phyloP scores from a whole-genome alignment of 83 land plant species.

The Diphasiastrum complanatum region DNA sequence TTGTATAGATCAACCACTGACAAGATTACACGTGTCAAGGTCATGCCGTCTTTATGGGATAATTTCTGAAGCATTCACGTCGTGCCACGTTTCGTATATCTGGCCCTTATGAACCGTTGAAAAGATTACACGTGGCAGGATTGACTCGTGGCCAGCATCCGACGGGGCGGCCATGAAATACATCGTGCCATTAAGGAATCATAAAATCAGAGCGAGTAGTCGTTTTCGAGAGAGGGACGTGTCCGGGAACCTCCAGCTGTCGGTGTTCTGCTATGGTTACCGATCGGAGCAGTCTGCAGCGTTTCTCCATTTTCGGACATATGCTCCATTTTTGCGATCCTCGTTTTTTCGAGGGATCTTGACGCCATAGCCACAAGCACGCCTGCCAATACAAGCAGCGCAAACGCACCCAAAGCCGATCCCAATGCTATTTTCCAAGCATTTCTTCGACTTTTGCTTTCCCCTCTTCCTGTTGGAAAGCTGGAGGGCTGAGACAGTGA shows the following conservation, averaged over 20 bases:
- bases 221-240: slow-evolving; percentile 40
- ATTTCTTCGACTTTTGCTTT: slow-evolving; percentile 15
- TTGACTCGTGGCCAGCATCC: too few species aligned
- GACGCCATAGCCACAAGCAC: slow-evolving; percentile 5
- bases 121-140: too few species aligned
- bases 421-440: slow-evolving; percentile 38
- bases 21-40: too few species aligned
- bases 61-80: too few species aligned
- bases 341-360: slow-evolving; percentile 7
- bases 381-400: slow-evolving; percentile 7
- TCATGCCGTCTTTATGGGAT: too few species aligned
- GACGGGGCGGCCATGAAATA: too few species aligned
- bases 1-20: too few species aligned
- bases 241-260: slow-evolving; percentile 41
- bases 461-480: neutral
- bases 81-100: too few species aligned
- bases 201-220: slow-evolving; percentile 21
- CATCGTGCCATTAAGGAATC: too few species aligned
- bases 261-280: slow-evolving; percentile 41
- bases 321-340: slow-evolving; percentile 40
- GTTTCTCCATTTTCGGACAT: slow-evolving; percentile 38
- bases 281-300: slow-evolving; percentile 30
- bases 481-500: neutral
- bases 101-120: too few species aligned
- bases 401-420: slow-evolving; percentile 23